Conservation (phyloP, 495 filamentous ascomycete species). For the Pyrenopolyporus hunteri region DNA sequence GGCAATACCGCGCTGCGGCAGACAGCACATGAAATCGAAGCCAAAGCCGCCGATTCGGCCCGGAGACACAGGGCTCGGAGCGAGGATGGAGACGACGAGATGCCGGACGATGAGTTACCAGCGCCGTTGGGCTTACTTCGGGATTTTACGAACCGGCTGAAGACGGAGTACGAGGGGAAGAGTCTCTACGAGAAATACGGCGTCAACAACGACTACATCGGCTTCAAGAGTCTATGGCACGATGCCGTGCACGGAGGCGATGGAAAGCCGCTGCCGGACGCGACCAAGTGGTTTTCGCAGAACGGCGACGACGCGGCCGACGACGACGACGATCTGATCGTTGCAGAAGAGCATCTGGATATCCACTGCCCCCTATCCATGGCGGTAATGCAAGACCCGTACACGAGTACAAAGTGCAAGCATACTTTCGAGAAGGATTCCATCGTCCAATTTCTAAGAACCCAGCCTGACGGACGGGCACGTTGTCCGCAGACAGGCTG, state of each 20-base stretch:
- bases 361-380: slow-evolving; percentile 85
- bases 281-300: slow-evolving; percentile 73
- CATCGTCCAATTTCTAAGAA: slow-evolving; percentile 67
- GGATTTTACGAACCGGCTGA: slow-evolving; percentile 44
- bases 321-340: slow-evolving; percentile 76
- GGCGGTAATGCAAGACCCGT: slow-evolving; percentile 70
- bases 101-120: slow-evolving; percentile 31
- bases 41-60: slow-evolving; percentile 54
- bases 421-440: slow-evolving; percentile 82
- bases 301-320: slow-evolving; percentile 48
- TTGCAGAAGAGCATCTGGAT: slow-evolving; percentile 70
- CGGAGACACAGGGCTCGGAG: slow-evolving; percentile 46
- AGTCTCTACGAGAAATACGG: slow-evolving; percentile 64
- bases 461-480: slow-evolving; percentile 39
- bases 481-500: slow-evolving; percentile 54
- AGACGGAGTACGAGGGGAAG: slow-evolving; percentile 47
- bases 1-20: slow-evolving; percentile 46
- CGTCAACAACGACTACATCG: slow-evolving; percentile 77
- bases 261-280: slow-evolving; percentile 67
- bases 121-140: slow-evolving; percentile 46
- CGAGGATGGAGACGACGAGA: slow-evolving; percentile 39
- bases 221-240: slow-evolving; percentile 78
- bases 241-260: slow-evolving; percentile 72
- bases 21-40: slow-evolving; percentile 56
- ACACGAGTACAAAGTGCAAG: slow-evolving; percentile 76